Base-by-base conservation (phyloP, 139 green algal species). In the Astrephomene gubernaculifera region DNA sequence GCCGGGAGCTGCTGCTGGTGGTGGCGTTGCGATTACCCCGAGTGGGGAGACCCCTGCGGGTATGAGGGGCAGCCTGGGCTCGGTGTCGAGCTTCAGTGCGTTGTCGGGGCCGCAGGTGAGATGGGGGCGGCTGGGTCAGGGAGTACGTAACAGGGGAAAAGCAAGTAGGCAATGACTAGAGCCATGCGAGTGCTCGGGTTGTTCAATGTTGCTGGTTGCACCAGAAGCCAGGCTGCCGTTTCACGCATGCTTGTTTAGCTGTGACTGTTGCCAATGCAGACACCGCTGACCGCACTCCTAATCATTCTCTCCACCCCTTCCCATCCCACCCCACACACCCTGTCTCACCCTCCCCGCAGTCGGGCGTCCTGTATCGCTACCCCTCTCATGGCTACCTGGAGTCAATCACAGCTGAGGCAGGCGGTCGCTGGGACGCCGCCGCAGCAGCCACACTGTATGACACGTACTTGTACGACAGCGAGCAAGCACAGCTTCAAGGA, bases 401-500 rank as follows among this genome's bases (percentile, higher is more conserved):
- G 43, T 21, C 43, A 0, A n/a, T n/a, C n/a, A 43, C 78, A n/a
- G 63, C 31, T 31, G 78, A 74, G 78, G 27, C n/a, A n/a, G n/a
- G 36, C 27, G 78, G 78, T 29, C 78, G 41, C 31, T 84, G 78
- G 78, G 78, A 84, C 33, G 78, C 78, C 2, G 43, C 63, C 19
- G 65, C 74, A 63, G 78, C 78, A 2, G 43, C 63, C 19, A 74
- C 74, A 63, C 39, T 84, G 78, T 74, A 74, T 43, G 78, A 84
- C 31, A n/a, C 74, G 43, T 61, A 84, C 29, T n/a, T 84, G 60
- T 84, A 84, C 78, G 41, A 70, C 78, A 84, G 78, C 43, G 31
- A 75, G 31, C 61, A n/a, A n/a, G n/a, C n/a, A n/a, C n/a, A 74
- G 63, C 29, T 83, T 22, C 38, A 29, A 19, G 60, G 44, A 38